Percentiles rank a stretch among this genome's conserved stretches.
phyloP scores from a whole-genome alignment of 2,329 filamentous ascomycete genomes.

The Aspergillus neotritici region DNA sequence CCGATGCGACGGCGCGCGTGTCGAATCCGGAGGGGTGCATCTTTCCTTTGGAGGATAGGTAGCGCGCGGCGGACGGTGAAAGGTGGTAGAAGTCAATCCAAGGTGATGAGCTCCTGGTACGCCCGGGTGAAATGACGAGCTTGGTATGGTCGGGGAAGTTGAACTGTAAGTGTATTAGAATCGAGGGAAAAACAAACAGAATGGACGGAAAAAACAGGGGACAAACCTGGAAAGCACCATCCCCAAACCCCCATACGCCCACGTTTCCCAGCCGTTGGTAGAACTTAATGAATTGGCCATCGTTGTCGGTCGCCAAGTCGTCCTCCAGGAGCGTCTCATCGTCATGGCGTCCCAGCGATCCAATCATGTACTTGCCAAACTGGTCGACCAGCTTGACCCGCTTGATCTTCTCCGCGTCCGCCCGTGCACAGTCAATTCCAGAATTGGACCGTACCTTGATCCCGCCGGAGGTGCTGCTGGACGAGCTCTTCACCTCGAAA shows the following conservation, averaged over 20 bases:
- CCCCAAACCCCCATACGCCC: slow-evolving; percentile 49
- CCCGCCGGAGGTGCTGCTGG: slow-evolving; percentile 19
- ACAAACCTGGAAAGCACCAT: slow-evolving; percentile 43
- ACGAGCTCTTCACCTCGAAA: slow-evolving; percentile 35
- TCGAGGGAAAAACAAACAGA: slow-evolving; percentile 1
- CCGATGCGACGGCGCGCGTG: slow-evolving; percentile 37
- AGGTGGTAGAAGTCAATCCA: slow-evolving; percentile 48
- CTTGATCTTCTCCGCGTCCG: slow-evolving; percentile 45
- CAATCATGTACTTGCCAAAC: slow-evolving; percentile 50
- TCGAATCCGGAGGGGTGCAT: slow-evolving; percentile 42
- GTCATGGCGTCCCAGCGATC: slow-evolving; percentile 39
- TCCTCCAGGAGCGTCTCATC: slow-evolving; percentile 30
- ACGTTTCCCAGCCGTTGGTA: slow-evolving; percentile 49
- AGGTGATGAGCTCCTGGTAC: slow-evolving; percentile 33
- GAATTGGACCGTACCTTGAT: slow-evolving; percentile 31
- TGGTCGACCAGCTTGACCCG: slow-evolving; percentile 45
- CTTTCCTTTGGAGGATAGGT: slow-evolving; percentile 37
- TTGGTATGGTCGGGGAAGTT: slow-evolving; percentile 51
- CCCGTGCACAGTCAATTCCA: slow-evolving; percentile 29
- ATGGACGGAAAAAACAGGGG: not conserved
- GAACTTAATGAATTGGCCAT: slow-evolving; percentile 44
- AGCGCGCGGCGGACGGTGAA: slow-evolving; percentile 41
- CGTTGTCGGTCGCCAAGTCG: slow-evolving; percentile 20
- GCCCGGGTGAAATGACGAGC: slow-evolving; percentile 41
- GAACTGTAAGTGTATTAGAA: slow-evolving; percentile 27